Base-by-base conservation (phyloP, 2,329 filamentous ascomycete species). In the Mycosphaerelloides madeirae region DNA sequence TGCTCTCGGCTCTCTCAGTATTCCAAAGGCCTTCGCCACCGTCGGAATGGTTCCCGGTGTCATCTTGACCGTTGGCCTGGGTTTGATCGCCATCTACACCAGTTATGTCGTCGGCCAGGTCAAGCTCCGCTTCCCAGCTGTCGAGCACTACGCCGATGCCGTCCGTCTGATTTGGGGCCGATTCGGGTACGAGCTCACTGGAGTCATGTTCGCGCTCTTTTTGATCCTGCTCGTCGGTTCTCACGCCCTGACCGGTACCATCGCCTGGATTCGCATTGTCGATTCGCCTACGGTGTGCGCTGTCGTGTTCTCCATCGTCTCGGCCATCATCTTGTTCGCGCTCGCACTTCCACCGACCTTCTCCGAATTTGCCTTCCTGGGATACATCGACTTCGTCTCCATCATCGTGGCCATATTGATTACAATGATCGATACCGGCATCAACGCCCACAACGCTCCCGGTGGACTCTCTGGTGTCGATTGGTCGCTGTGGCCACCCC, bases 31-130 rank as follows among this genome's bases (percentile, higher is more conserved):
- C 1, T 71, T 81, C 20, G 76, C 77, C 2, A 67, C 68, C 2
- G 58, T 81, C 34, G 78, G 78, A 11, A 66, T 80, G 50, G 66
- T 78, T 12, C 74, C 76, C 9, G 76, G 77, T 28, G 63, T 81
- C 6, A 70, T 83, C 42, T 63, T 80, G 29, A 72, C 79, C 35
- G 49, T 80, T 39, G 63, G 68, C 9, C 65, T 83, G 3, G 79
- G 79, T 18, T 41, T 78, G 14, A 59, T 83, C 12, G 73, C 80
- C 12, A 79, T 76, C 35, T 84, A 83, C 59, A 81, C 79, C 3
- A 77, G 77, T 43, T 80, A 76, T 56, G 71, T 81, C 4, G 73
- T 83, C 37, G 79, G 79, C 6, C 76, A 81, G 54, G 81, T 83
- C 65, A 79, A 79, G 56, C 62, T 74, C 42, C 65, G 61, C 33